phyloP scores from a whole-genome alignment of 129 eudicot genomes.

The Tagetes erecta region DNA sequence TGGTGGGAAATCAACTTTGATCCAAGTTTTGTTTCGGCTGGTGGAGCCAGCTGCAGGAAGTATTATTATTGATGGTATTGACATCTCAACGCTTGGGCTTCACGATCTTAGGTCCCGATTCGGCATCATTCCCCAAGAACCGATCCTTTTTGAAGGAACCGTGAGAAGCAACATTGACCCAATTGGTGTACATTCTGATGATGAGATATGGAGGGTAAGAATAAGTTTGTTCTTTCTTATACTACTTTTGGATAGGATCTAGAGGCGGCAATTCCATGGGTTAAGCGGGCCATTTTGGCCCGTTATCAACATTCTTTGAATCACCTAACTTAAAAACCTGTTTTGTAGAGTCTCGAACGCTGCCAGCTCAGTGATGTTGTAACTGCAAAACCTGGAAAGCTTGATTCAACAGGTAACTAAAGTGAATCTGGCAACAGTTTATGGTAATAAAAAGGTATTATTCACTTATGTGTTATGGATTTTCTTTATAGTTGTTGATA shows the following conservation, averaged over 20 bases:
- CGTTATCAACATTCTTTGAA: neutral
- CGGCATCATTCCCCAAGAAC: slow-evolving; percentile 98
- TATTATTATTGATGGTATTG: slow-evolving; percentile 71
- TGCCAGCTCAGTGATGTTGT: slow-evolving; percentile 48
- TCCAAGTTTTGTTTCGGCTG: slow-evolving; percentile 84
- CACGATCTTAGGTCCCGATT: slow-evolving; percentile 95
- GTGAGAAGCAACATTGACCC: slow-evolving; percentile 98
- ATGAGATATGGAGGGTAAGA: slow-evolving; percentile 76
- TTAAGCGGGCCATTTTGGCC: neutral
- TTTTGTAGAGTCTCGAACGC: slow-evolving; percentile 71
- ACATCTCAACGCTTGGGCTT: slow-evolving; percentile 71
- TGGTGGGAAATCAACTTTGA: slow-evolving; percentile 89
- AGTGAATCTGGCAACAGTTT: neutral
- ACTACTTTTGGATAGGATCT: neutral
- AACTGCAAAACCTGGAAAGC: slow-evolving; percentile 42
- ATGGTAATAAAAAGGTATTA: neutral
- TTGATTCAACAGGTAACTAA: slow-evolving; percentile 35
- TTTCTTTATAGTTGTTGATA: slow-evolving; percentile 31
- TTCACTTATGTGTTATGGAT: neutral
- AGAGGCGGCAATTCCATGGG: neutral
- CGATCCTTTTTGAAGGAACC: slow-evolving; percentile 93
- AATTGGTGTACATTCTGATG: slow-evolving; percentile 71
- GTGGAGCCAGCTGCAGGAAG: slow-evolving; percentile 85
- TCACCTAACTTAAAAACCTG: slow-evolving; percentile 17
- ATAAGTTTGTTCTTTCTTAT: slow-evolving; percentile 12